Evolutionary conservation across 2,329 filamentous ascomycete species (phyloP).

Genomic region (Scedosporium boydii): DNA sequence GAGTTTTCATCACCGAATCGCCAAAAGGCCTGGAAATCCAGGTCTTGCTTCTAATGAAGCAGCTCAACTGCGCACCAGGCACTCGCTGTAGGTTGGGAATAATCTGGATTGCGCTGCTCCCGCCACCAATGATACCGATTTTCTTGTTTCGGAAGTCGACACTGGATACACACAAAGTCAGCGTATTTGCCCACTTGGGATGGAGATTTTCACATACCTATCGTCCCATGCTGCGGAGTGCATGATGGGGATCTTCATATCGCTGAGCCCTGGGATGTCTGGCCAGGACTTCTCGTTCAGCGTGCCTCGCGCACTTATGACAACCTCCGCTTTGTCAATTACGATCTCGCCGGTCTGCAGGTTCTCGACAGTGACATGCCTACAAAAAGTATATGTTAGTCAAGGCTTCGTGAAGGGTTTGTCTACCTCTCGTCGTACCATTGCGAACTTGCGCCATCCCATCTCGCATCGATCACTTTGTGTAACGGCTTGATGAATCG

Average conservation of each 20-base stretch:
- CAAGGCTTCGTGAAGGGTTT: too few species aligned
- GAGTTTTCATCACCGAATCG: constrained; percentile 29
- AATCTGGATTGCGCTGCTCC: constrained; percentile 43
- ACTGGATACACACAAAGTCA: constrained; percentile 16
- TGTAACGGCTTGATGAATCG: constrained; percentile 36
- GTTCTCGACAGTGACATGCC: too few species aligned
- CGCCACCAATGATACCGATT: constrained; percentile 42
- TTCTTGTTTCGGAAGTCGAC: constrained; percentile 30
- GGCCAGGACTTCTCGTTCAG: constrained; percentile 35
- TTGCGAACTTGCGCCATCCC: constrained; percentile 27
- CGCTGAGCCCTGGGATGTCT: constrained; percentile 28
- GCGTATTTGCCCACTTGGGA: constrained; percentile 15
- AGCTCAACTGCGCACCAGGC: constrained; percentile 28
- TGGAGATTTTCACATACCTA: constrained; percentile 14
- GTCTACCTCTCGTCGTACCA: constrained; percentile 19
- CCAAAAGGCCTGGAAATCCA: constrained; percentile 41
- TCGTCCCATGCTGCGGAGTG: constrained; percentile 29
- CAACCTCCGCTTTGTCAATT: constrained; percentile 28
- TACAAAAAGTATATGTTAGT: too few species aligned
- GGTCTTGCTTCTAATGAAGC: constrained; percentile 38
- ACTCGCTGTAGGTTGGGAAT: constrained; percentile 36
- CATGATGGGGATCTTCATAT: constrained; percentile 20
- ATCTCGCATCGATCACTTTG: constrained; percentile 28
- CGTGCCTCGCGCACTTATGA: constrained; percentile 31
- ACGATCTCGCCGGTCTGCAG: constrained; percentile 24